phyloP scores from a whole-genome alignment of 2,329 filamentous ascomycete genomes.

The Pseudocercospora fijiensis region DNA sequence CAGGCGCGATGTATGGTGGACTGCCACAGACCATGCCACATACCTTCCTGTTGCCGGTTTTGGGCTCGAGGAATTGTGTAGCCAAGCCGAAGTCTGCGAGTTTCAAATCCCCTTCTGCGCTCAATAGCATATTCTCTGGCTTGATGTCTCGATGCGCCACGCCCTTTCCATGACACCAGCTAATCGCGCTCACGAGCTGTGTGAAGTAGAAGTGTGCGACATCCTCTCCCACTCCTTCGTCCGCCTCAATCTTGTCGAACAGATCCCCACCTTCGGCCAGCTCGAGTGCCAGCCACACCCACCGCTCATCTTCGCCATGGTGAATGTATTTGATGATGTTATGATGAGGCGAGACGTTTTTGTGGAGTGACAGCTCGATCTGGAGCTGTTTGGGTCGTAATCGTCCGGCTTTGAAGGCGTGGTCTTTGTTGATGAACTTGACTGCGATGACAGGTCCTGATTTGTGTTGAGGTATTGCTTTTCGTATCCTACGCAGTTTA shows the following conservation, averaged over 20 bases:
- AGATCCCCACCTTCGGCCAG: constrained; percentile 91
- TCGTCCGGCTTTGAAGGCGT: constrained; percentile 83
- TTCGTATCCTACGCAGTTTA: constrained; percentile 69
- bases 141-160: constrained; percentile 76
- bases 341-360: constrained; percentile 74
- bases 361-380: constrained; percentile 89
- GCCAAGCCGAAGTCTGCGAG: constrained; percentile 96
- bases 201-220: constrained; percentile 96
- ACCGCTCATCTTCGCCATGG: constrained; percentile 77
- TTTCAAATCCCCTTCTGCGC: constrained; percentile 80
- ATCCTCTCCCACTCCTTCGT: constrained; percentile 89
- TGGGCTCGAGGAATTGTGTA: constrained; percentile 79
- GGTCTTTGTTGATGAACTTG: constrained; percentile 98
- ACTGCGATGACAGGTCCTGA: constrained; percentile 83
- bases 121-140: constrained; percentile 92
- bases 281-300: constrained; percentile 99
- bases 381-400: constrained; percentile 85
- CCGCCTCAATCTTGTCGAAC: constrained; percentile 99
- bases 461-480: constrained; percentile 73
- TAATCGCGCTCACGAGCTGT: constrained; percentile 84
- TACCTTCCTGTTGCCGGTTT: constrained; percentile 72
- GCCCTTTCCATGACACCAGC: constrained; percentile 94
- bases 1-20: constrained; percentile 94
- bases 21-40: constrained; percentile 91
- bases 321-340: constrained; percentile 94